Evolutionary conservation across 2,329 filamentous ascomycete species (phyloP), one percentile per base, ranked within the genome.

Genomic region (Hypoxylon sp.): DNA sequence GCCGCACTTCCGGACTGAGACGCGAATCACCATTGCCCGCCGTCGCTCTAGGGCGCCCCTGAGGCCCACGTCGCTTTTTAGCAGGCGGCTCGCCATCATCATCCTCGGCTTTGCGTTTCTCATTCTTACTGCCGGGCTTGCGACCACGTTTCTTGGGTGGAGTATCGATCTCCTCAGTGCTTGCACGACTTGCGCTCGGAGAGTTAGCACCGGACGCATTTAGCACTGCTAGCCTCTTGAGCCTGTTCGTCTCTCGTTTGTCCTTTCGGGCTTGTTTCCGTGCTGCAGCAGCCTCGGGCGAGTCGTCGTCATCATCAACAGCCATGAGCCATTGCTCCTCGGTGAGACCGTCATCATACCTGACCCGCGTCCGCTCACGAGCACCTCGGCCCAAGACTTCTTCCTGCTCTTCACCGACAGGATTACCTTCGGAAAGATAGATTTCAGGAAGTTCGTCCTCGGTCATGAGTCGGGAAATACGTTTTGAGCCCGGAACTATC

Each of bases 321-420:
- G 96, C 96, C 84, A 97, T 95, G 54, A 98, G 87, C 96, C 96
- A 99, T 79, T 99, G 96, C 82, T 99, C 96, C 81, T 99, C 96
- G 0, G 96, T 98, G 29, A 99, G 88, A 55, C 96, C 96, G 75
- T 99, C 96, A 74, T 99, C 96, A 73, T 99, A 99, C 78, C 91
- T 92, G 74, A 97, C 94, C 75, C 93, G 90, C 71, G 94, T 97
- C 66, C 96, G 90, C 81, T 99, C 96, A 82, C 96, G 92, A 69
- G 95, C 95, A 74, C 96, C 96, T 78, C 96, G 94, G 65, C 96
- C 96, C 30, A 89, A 82, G 30, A 90, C 84, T 70, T 96, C 93
- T 67, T 92, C 91, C 19, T 90, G 86, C 71, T 96, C 92, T 71
- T 97, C 93, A 0, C 88, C 84, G 14, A 93, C 88, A 1, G 92